Evolutionary conservation across 2,329 filamentous ascomycete genomes (phyloP).

Genomic region (Cryphonectria naterciae): DNA sequence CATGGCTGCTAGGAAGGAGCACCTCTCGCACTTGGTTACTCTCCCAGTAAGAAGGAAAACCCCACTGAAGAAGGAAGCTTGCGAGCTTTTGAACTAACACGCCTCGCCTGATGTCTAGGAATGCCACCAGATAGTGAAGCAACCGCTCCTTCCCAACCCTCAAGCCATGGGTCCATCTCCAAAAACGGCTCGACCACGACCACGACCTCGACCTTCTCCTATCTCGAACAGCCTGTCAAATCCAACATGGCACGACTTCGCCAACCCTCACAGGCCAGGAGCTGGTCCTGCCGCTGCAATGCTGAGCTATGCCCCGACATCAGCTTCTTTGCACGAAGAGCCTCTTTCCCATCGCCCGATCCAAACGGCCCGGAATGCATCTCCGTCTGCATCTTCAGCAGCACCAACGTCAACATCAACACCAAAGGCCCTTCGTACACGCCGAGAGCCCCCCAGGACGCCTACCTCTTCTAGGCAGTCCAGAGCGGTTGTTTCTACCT

Average conservation of each 20-base stretch:
- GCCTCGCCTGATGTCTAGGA: conserved; percentile 2
- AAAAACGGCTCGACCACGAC: background rate
- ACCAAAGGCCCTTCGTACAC: background rate
- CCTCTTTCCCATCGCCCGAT: background rate
- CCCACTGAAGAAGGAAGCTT: too few species aligned
- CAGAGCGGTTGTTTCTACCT: conserved; percentile 19
- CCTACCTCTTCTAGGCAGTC: conserved; percentile 36
- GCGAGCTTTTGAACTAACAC: conserved; percentile 7
- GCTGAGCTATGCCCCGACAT: background rate
- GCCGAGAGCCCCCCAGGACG: background rate
- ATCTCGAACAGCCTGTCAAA: background rate
- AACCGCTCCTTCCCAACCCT: background rate
- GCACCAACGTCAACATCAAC: conserved; percentile 4
- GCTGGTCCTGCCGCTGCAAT: background rate
- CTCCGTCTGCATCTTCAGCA: background rate
- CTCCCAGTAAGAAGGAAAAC: conserved; percentile 18
- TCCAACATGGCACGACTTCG: background rate
- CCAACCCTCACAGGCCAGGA: background rate
- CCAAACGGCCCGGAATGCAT: background rate
- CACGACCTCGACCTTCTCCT: background rate
- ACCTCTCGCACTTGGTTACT: conserved; percentile 4
- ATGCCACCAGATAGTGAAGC: background rate
- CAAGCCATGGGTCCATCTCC: background rate
- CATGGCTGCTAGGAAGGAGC: background rate
- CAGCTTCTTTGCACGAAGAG: background rate